Percentiles rank a stretch among this genome's conserved stretches.
Evolutionary conservation across 768 basidiomycete species (phyloP).

Genomic region (Podaxis mareebaensis): DNA sequence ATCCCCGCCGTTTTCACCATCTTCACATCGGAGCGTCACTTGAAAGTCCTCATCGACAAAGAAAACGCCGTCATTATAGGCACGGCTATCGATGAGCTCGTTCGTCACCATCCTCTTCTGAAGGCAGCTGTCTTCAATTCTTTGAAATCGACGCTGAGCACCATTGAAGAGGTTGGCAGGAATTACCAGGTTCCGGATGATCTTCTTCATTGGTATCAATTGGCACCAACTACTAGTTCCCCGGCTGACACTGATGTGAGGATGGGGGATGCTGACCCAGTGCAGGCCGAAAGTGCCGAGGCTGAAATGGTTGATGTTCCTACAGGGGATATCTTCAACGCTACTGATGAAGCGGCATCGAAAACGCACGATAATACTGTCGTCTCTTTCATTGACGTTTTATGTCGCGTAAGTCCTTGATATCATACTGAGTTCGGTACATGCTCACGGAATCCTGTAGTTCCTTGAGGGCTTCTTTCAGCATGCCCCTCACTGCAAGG

Average conservation of each 20-base stretch:
- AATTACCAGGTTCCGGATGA: slow-evolving; percentile 55
- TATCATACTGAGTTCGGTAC: background rate
- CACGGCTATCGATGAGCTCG: slow-evolving; percentile 89
- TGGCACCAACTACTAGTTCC: slow-evolving; percentile 35
- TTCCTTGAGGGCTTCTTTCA: slow-evolving; percentile 96
- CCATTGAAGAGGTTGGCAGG: slow-evolving; percentile 75
- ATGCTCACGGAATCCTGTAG: slow-evolving; percentile 37
- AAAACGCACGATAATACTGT: slow-evolving; percentile 74
- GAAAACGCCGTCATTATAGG: slow-evolving; percentile 91
- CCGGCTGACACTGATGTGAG: slow-evolving; percentile 37
- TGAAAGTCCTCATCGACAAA: slow-evolving; percentile 86
- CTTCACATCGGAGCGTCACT: slow-evolving; percentile 82
- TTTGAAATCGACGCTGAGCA: slow-evolving; percentile 65
- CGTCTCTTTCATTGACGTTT: slow-evolving; percentile 76
- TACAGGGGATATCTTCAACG: slow-evolving; percentile 23
- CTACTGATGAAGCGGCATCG: slow-evolving; percentile 28
- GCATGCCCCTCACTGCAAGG: slow-evolving; percentile 84
- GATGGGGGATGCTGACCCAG: slow-evolving; percentile 49
- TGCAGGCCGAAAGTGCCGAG: slow-evolving; percentile 22
- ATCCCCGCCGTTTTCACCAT: slow-evolving; percentile 84
- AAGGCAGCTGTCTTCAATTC: slow-evolving; percentile 80
- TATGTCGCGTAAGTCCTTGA: slow-evolving; percentile 62
- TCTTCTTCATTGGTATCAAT: slow-evolving; percentile 66
- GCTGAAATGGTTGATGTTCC: slow-evolving; percentile 17
- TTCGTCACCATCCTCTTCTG: slow-evolving; percentile 91